A percentile compares a stretch with the other conserved stretches of the same genome.
phyloP scores from a whole-genome alignment of 78 protist genomes.

The Dictyostelium purpureum region DNA sequence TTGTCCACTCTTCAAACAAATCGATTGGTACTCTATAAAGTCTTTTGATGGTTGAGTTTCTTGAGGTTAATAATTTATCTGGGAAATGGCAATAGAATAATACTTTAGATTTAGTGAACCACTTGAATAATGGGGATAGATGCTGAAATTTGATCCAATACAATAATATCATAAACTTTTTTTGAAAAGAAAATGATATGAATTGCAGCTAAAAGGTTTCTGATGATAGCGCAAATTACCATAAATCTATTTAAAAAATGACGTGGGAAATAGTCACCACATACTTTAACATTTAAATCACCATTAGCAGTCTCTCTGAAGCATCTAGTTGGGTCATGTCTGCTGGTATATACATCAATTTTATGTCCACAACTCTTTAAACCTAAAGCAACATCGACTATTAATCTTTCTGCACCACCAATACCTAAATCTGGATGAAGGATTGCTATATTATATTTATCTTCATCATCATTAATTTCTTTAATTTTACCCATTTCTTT shows the following conservation, averaged over 20 bases:
- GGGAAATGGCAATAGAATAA: slow-evolving; percentile 99
- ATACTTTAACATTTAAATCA: slow-evolving; percentile 80
- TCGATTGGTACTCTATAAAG: slow-evolving; percentile 96
- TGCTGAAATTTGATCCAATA: slow-evolving; percentile 91
- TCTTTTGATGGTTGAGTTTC: slow-evolving; percentile 41
- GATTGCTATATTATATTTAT: slow-evolving; percentile 73
- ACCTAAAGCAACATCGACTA: slow-evolving; percentile 96
- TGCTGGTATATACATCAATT: slow-evolving; percentile 93
- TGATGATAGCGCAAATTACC: slow-evolving; percentile 90
- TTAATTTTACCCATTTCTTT: too few species aligned
- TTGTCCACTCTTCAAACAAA: slow-evolving; percentile 93
- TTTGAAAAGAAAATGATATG: slow-evolving; percentile 6
- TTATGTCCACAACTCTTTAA: slow-evolving; percentile 64
- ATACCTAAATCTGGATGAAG: slow-evolving; percentile 83
- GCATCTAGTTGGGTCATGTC: slow-evolving; percentile 89
- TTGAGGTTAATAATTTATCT: slow-evolving; percentile 85
- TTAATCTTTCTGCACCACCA: slow-evolving; percentile 98
- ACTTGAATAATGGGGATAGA: slow-evolving; percentile 77
- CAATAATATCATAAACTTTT: slow-evolving; percentile 66
- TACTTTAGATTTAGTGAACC: slow-evolving; percentile 37
- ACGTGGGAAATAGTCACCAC: slow-evolving; percentile 93
- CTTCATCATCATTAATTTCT: too few species aligned
- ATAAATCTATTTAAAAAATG: slow-evolving; percentile 77
- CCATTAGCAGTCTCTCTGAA: slow-evolving; percentile 93
- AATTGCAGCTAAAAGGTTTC: slow-evolving; percentile 86